These are phyloP conservation scores for Metschnikowia shivogae DNA, from an alignment of 805 yeast species.

Conservation along the genomic window DNA sequence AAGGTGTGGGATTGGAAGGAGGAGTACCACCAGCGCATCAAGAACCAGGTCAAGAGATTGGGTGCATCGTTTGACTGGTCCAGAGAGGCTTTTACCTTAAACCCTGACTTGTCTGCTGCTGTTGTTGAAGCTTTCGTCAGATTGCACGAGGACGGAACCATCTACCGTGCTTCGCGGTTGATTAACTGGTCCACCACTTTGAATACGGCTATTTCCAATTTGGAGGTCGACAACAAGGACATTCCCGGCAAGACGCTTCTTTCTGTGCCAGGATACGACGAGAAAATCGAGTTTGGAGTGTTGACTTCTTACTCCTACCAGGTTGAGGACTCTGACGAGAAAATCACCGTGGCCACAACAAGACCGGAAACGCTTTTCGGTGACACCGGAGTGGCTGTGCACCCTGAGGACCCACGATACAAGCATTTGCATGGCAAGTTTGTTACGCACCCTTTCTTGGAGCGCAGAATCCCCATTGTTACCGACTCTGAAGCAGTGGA, in stretches of 20 bases:
- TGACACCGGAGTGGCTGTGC: slow-evolving; percentile 97
- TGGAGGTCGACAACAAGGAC: slow-evolving; percentile 93
- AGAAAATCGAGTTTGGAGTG: slow-evolving; percentile 92
- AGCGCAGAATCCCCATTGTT: slow-evolving; percentile 80
- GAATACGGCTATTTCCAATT: slow-evolving; percentile 91
- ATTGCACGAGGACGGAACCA: slow-evolving; percentile 90
- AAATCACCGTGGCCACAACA: slow-evolving; percentile 89
- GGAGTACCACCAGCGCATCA: slow-evolving; percentile 82
- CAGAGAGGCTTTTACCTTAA: slow-evolving; percentile 90
- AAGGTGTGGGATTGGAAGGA: slow-evolving; percentile 99
- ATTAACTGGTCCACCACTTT: slow-evolving; percentile 96
- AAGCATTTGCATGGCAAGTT: slow-evolving; percentile 91
- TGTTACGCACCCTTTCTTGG: slow-evolving; percentile 85
- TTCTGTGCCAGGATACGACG: slow-evolving; percentile 85
- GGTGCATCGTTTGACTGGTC: slow-evolving; percentile 98
- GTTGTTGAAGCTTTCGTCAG: slow-evolving; percentile 89
- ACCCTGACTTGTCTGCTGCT: slow-evolving; percentile 70
- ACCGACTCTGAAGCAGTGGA: slow-evolving; percentile 93
- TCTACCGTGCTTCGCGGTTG: slow-evolving; percentile 88
- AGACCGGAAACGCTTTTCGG: slow-evolving; percentile 99
- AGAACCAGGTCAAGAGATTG: slow-evolving; percentile 73
- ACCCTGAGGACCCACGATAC: slow-evolving; percentile 91
- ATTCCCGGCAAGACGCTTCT: slow-evolving; percentile 76
- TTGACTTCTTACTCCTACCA: slow-evolving; percentile 93
- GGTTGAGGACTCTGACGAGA: slow-evolving; percentile 82